phyloP scores from a whole-genome alignment of 2,329 filamentous ascomycete genomes.

The Stachybotrys echinatus region DNA sequence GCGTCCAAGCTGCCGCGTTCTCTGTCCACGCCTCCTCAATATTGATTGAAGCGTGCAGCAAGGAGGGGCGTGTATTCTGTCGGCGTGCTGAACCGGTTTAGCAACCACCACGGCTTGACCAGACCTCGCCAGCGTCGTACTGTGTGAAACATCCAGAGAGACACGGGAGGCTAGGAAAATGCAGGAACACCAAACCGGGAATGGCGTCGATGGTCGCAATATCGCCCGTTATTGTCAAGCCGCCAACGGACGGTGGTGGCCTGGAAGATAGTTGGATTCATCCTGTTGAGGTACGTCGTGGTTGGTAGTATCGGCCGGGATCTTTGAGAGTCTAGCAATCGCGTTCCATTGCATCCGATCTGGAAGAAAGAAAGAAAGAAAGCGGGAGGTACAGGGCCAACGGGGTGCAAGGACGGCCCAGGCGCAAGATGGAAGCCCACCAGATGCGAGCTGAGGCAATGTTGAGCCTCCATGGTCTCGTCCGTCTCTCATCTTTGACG shows the following conservation, averaged over 20 bases:
- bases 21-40: neutral
- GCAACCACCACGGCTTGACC: neutral
- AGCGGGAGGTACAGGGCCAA: neutral
- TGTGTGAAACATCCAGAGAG: neutral
- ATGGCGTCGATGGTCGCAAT: slow-evolving; percentile 1
- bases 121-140: neutral
- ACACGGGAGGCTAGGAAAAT: neutral
- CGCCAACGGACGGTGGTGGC: neutral
- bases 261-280: neutral
- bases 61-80: neutral
- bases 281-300: neutral
- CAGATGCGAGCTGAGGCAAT: neutral
- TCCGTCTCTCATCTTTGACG: neutral
- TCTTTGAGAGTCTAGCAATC: neutral
- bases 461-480: neutral
- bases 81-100: neutral
- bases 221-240: neutral
- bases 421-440: neutral
- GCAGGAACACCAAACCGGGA: neutral
- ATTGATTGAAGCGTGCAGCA: neutral
- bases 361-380: neutral
- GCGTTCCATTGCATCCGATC: neutral
- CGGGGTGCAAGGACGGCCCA: neutral
- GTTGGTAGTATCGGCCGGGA: neutral
- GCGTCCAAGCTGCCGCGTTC: neutral